A percentile compares a stretch with the other conserved stretches of the same genome.
Conservation (phyloP, 2,329 filamentous ascomycete species). For the Beauveria australis region DNA sequence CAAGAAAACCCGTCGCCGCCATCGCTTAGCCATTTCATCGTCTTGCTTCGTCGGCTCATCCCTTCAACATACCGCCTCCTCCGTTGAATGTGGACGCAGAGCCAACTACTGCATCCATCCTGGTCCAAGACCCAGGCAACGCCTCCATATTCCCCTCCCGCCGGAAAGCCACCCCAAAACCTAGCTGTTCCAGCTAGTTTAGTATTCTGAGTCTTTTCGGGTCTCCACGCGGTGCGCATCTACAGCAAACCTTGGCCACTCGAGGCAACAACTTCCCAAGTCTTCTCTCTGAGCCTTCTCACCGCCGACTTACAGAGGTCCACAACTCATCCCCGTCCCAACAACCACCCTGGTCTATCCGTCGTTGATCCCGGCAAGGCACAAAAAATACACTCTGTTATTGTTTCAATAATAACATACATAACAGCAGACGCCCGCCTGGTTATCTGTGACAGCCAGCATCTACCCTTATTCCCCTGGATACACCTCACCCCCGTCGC, state of each 20-base stretch:
- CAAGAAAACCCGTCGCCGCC: neutral
- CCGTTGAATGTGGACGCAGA: neutral
- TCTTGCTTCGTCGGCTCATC: neutral
- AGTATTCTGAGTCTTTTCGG: neutral
- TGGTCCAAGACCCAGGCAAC: neutral
- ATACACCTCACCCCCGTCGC: neutral
- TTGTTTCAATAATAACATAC: constrained; percentile 1
- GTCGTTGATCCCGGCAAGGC: constrained; percentile 1
- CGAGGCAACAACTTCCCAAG: neutral
- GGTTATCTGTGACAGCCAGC: neutral
- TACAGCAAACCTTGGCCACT: constrained; percentile 10
- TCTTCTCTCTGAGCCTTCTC: neutral
- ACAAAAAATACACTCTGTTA: neutral
- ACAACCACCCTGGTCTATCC: constrained; percentile 4
- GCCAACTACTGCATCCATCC: constrained; percentile 3
- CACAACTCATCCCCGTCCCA: constrained; percentile 8
- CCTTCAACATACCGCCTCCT: neutral
- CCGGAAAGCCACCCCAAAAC: neutral
- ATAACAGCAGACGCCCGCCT: neutral
- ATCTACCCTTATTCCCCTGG: neutral
- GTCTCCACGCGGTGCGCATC: constrained; percentile 1
- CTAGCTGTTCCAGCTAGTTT: neutral
- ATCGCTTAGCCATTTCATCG: neutral
- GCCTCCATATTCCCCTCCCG: neutral
- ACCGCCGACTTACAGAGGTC: constrained; percentile 8